Percentiles rank a stretch among this genome's conserved stretches.
These are phyloP conservation scores for Spathaspora sp. DNA, from an alignment of 1,139 yeast genomes.

Conservation along the genomic window DNA sequence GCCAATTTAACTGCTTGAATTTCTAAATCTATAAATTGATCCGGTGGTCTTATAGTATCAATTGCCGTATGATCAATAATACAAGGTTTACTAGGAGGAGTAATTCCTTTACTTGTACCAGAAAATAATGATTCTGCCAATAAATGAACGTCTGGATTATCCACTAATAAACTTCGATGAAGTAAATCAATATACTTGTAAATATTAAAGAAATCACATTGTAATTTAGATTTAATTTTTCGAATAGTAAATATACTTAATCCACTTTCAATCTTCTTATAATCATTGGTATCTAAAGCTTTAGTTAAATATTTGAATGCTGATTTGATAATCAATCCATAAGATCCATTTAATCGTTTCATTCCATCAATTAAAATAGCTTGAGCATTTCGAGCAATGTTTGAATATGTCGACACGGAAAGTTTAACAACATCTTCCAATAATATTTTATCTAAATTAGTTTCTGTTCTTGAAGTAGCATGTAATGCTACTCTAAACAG, in stretches of 20 bases:
- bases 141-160: constrained; percentile 53
- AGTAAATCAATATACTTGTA: constrained; percentile 48
- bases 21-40: constrained; percentile 53
- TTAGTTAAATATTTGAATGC: constrained; percentile 50
- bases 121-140: constrained; percentile 53
- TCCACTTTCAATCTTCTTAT: constrained; percentile 66
- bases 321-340: constrained; percentile 47
- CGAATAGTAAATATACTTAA: constrained; percentile 54
- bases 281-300: constrained; percentile 55
- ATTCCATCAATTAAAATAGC: constrained; percentile 66
- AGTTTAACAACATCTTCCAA: constrained; percentile 68
- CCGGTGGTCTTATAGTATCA: constrained; percentile 64
- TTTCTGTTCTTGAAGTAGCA: constrained; percentile 72
- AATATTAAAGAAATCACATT: constrained; percentile 57
- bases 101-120: constrained; percentile 44
- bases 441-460: constrained; percentile 62
- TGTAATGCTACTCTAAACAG: constrained; percentile 72
- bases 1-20: constrained; percentile 57
- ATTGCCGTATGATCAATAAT: constrained; percentile 47
- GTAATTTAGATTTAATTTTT: constrained; percentile 54
- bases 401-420: constrained; percentile 70
- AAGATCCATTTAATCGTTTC: constrained; percentile 73
- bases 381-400: constrained; percentile 72
- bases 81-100: constrained; percentile 63
- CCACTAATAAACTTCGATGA: constrained; percentile 57